Base-by-base conservation (phyloP, 2,329 filamentous ascomycete species). In the Calonectria pauciramosa region DNA sequence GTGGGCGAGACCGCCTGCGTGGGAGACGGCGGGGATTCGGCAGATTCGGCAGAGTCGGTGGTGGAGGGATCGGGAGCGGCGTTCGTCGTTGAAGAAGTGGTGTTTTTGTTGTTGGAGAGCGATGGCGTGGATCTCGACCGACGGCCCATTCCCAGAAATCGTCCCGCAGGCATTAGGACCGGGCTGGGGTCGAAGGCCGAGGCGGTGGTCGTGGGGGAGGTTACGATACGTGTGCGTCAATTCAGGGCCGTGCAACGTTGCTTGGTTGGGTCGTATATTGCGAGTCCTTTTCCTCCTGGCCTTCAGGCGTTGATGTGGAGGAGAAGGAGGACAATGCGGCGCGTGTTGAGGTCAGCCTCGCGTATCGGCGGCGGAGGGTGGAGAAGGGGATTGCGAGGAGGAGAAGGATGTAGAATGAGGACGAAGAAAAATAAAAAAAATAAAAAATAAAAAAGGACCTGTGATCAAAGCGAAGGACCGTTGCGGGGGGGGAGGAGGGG, bases 61-160 rank as follows among this genome's bases (percentile, higher is more conserved):
- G 84, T 83, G 81, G 84, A 83, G 82, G 83, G 80, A 80, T 85
- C 83, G 78, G 86, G 85, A 82, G 81, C 86, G 86, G 76, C 71
- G 63, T 73, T 36, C 64, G 74, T 41, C 44, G 73, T 41, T 73
- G 82, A 82, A 82, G 85, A 83, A 81, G 83, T 84, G 82, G 84
- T 81, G 79, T 84, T 84, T 80, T 87, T 84, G 84, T 83, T 85
- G 84, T 83, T 80, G 81, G 88, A 87, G 86, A 81, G 78, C 71
- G 80, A 75, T 60, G 79, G 77, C 72, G 81, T 80, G 60, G 79
- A 79, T 78, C 74, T 80, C 70, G 80, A 80, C 68, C 75, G 76
- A 73, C 72, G 78, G 74, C 79, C 79, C 80, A 82, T 82, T 79
- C 80, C 80, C 78, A 80, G 71, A 73, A 75, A 80, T 76, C 77